A percentile compares a stretch with the other conserved stretches of the same genome.
phyloP scores from a whole-genome alignment of 768 basidiomycete species.

The Mycena filopes region DNA sequence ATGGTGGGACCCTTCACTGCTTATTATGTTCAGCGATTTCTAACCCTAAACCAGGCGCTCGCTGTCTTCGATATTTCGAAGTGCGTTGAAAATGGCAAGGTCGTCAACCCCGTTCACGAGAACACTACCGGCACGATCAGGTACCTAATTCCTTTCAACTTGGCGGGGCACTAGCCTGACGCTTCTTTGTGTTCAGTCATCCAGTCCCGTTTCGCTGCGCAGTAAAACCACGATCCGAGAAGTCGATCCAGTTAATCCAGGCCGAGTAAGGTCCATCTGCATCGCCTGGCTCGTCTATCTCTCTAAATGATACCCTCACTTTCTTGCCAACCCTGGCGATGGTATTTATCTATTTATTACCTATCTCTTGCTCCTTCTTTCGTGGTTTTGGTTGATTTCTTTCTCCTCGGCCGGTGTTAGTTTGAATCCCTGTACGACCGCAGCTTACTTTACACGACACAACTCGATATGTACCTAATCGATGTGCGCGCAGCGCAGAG shows the following conservation, averaged over 20 bases:
- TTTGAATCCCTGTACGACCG: constrained; percentile 35
- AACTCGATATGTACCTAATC: constrained; percentile 27
- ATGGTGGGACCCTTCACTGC: too few relatives aligned
- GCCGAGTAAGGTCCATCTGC: constrained; percentile 47
- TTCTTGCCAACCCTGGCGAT: constrained; percentile 29
- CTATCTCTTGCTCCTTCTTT: constrained; percentile 48
- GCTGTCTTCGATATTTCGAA: constrained; percentile 64
- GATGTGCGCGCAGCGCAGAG: neutral
- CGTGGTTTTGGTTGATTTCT: constrained; percentile 29
- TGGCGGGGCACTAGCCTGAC: neutral
- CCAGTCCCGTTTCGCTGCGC: constrained; percentile 71
- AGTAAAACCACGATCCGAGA: constrained; percentile 69
- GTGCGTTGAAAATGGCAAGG: constrained; percentile 53
- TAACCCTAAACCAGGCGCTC: too few relatives aligned
- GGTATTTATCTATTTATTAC: constrained; percentile 47
- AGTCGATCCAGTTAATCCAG: constrained; percentile 63
- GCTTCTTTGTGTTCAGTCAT: constrained; percentile 50
- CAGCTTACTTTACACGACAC: constrained; percentile 33
- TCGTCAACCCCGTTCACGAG: constrained; percentile 63
- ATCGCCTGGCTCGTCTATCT: constrained; percentile 15
- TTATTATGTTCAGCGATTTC: too few relatives aligned
- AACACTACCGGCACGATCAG: constrained; percentile 74
- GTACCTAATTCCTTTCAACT: constrained; percentile 35
- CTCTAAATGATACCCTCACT: constrained; percentile 13
- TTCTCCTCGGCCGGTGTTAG: constrained; percentile 15